Evolutionary conservation across 164 flowering plant species (phyloP).

Genomic region (Sedum album): DNA sequence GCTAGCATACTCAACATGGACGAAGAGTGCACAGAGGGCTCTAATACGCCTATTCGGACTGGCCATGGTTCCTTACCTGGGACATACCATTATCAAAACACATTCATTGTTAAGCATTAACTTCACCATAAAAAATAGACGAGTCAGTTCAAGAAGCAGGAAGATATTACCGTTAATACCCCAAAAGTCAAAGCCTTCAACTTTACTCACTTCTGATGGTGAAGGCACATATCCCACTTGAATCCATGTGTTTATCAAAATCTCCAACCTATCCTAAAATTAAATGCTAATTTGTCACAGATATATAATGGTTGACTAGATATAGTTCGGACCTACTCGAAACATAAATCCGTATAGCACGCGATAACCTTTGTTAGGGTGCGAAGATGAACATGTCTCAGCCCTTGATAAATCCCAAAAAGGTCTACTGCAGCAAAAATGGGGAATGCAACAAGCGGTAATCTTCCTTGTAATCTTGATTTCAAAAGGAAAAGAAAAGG

Average conservation of each 20-base stretch:
- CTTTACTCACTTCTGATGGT: conserved; percentile 74
- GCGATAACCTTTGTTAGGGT: conserved; percentile 75
- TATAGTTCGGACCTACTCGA: background rate
- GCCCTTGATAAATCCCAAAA: conserved; percentile 72
- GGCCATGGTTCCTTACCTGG: conserved; percentile 60
- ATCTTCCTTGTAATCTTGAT: conserved; percentile 50
- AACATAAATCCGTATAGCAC: background rate
- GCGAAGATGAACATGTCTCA: conserved; percentile 82
- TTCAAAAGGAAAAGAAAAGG: too few relatives aligned
- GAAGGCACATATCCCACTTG: conserved; percentile 51
- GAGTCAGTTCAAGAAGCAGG: background rate
- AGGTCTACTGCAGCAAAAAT: conserved; percentile 76
- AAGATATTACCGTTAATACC: conserved; percentile 42
- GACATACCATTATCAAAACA: too few relatives aligned
- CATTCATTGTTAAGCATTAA: conserved; percentile 12
- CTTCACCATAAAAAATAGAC: too few relatives aligned
- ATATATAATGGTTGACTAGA: background rate
- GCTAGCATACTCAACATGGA: conserved; percentile 44
- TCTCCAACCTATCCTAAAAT: conserved; percentile 71
- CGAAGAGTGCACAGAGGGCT: conserved; percentile 36
- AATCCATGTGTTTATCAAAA: conserved; percentile 59
- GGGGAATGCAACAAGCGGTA: conserved; percentile 76
- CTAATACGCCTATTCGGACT: conserved; percentile 70
- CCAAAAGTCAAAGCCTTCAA: conserved; percentile 55
- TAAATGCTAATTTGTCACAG: background rate